Evolutionary conservation across 192 early-diverging fungal species (phyloP), one percentile per base, ranked within the genome.

Genomic region (Dissophora ornata): DNA sequence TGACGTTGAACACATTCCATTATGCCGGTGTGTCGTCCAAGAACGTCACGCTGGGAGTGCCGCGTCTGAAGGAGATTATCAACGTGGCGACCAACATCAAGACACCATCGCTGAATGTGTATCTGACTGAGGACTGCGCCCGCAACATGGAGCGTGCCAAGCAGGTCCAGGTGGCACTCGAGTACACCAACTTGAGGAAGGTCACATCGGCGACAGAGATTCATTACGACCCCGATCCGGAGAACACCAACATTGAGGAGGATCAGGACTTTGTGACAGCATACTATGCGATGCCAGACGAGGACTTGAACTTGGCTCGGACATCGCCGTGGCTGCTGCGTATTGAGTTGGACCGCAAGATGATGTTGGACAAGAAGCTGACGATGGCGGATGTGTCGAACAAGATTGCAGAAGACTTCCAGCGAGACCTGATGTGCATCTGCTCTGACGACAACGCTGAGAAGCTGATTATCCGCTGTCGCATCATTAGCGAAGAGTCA

Each of bases 1-100:
- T 99, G 97, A 99, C 97, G 33, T 82, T 99, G 50, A 99, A 99
- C 71, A 99, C 97, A 45, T 99, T 99, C 94, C 97, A 99, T 88
- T 93, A 93, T 82, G 97, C 97, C 57, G 97, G 97, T 94, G 96
- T 98, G 47, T 90, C 91, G 25, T 94, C 93, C 59, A 97, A 96
- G 85, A 96, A 97, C 74, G 97, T 97, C 11, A 99, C 96, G 11
- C 90, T 94, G 54, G 97, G 97, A 87, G 96, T 99, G 34, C 97
- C 97, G 53, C 94, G 97, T 84, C 79, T 99, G 61, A 97, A 97
- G 87, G 97, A 99, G 85, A 95, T 99, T 62, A 98, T 99, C 85
- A 99, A 98, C 83, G 95, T 97, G 18, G 96, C 97, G 29, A 95
- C 88, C 34, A 96, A 97, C 82, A 94, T 97, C 73, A 96, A 95